Percentiles rank a stretch among this genome's conserved stretches.
These are phyloP conservation scores for Tetrapisispora taiwanensis DNA, from an alignment of 805 yeast species.

Conservation along the genomic window DNA sequence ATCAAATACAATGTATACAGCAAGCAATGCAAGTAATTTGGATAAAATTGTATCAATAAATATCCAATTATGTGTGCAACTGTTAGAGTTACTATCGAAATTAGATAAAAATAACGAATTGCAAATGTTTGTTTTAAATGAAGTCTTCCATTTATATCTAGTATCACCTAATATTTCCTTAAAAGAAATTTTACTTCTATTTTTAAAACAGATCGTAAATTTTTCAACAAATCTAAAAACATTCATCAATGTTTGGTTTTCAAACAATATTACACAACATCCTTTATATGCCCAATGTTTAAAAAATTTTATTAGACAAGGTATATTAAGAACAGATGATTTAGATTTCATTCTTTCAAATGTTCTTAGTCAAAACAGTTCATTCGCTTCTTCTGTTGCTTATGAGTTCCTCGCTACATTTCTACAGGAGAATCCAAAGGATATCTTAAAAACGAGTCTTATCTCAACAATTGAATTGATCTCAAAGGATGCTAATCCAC, in stretches of 20 bases:
- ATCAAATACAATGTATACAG: neutral
- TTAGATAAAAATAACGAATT: neutral
- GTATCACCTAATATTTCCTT: constrained; percentile 49
- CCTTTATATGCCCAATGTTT: constrained; percentile 42
- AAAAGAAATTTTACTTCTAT: constrained; percentile 66
- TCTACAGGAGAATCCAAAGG: constrained; percentile 47
- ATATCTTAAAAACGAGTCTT: constrained; percentile 70
- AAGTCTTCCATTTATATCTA: constrained; percentile 72
- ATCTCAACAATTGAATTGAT: constrained; percentile 54
- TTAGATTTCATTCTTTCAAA: constrained; percentile 25
- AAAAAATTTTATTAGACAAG: constrained; percentile 67
- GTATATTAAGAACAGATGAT: constrained; percentile 63
- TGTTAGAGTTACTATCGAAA: neutral
- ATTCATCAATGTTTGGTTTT: constrained; percentile 88
- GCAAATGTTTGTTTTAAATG: constrained; percentile 49
- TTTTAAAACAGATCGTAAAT: constrained; percentile 74
- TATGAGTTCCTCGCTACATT: constrained; percentile 16
- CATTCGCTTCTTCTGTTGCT: neutral
- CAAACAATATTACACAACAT: constrained; percentile 45
- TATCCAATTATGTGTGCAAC: neutral
- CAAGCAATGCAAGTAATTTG: neutral
- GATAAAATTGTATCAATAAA: neutral
- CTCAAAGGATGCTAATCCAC: constrained; percentile 22
- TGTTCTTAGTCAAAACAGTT: constrained; percentile 29
- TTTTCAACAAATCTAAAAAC: constrained; percentile 77